These are phyloP conservation scores for Monosiga brevicollis DNA, from an alignment of 78 protist species.

Conservation along the genomic window DNA sequence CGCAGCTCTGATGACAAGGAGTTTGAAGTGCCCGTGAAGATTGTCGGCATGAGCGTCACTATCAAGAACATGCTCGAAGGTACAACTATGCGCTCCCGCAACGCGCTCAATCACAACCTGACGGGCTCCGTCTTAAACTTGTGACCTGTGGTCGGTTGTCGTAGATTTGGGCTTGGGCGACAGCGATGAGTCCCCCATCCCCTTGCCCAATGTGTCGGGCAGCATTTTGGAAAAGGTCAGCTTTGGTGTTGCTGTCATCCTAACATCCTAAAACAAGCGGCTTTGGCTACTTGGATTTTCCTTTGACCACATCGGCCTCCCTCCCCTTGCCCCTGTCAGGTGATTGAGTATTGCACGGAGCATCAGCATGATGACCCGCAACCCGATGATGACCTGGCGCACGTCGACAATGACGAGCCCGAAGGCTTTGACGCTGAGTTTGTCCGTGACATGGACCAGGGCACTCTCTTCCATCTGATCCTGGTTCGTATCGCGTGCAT, in stretches of 20 bases:
- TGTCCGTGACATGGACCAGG: constrained; percentile 56
- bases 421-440: constrained; percentile 49
- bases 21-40: constrained; percentile 32
- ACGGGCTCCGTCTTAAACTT: too few relatives aligned
- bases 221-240: constrained; percentile 60
- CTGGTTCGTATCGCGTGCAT: too few relatives aligned
- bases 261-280: neutral
- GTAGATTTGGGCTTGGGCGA: neutral
- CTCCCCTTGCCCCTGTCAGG: too few relatives aligned
- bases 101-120: too few relatives aligned
- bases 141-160: neutral
- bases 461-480: constrained; percentile 74
- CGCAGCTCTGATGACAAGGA: constrained; percentile 29
- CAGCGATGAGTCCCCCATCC: constrained; percentile 49
- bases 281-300: too few relatives aligned
- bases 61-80: constrained; percentile 62
- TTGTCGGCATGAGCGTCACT: constrained; percentile 49
- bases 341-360: constrained; percentile 60
- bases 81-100: neutral
- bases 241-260: too few relatives aligned
- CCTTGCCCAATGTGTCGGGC: constrained; percentile 74
- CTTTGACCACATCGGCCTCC: too few relatives aligned
- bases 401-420: constrained; percentile 44
- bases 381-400: neutral
- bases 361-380: constrained; percentile 5